Evolutionary conservation across 352 stramenopile genomes (phyloP).

Genomic region (Phytophthora constricta): DNA sequence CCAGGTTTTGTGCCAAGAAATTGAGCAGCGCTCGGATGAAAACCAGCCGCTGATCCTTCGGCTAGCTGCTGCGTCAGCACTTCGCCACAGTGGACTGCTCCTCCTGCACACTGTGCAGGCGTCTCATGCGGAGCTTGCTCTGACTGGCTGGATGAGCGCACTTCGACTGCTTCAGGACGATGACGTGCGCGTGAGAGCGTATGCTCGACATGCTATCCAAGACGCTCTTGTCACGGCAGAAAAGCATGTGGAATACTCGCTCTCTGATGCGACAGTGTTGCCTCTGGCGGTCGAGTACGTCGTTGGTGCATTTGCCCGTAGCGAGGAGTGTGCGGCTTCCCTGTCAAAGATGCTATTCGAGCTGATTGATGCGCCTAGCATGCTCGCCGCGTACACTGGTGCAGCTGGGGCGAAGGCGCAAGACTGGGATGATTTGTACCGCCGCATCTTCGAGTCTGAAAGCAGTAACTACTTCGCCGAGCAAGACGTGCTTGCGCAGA

Average conservation of each 20-base stretch:
- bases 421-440: constrained; percentile 65
- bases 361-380: constrained; percentile 44
- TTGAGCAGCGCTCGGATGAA: constrained; percentile 54
- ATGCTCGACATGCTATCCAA: constrained; percentile 44
- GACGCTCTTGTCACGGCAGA: constrained; percentile 28
- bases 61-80: constrained; percentile 55
- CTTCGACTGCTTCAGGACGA: constrained; percentile 80
- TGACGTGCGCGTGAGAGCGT: constrained; percentile 40
- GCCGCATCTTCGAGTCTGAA: constrained; percentile 82
- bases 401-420: constrained; percentile 44
- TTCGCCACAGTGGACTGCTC: constrained; percentile 59
- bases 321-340: constrained; percentile 28
- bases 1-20: constrained; percentile 45
- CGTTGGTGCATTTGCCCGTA: constrained; percentile 41
- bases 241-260: constrained; percentile 7
- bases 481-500: constrained; percentile 64
- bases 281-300: constrained; percentile 60
- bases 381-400: constrained; percentile 54
- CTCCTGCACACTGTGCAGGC: constrained; percentile 19
- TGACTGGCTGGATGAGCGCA: constrained; percentile 65
- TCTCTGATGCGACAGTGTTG: constrained; percentile 68
- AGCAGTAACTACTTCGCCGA: constrained; percentile 85
- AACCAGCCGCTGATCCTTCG: constrained; percentile 68
- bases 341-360: constrained; percentile 44
- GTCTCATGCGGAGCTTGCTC: constrained; percentile 29